Evolutionary conservation across 768 basidiomycete species (phyloP), one percentile per base, ranked within the genome.

Genomic region (Boletellus emodensis): DNA sequence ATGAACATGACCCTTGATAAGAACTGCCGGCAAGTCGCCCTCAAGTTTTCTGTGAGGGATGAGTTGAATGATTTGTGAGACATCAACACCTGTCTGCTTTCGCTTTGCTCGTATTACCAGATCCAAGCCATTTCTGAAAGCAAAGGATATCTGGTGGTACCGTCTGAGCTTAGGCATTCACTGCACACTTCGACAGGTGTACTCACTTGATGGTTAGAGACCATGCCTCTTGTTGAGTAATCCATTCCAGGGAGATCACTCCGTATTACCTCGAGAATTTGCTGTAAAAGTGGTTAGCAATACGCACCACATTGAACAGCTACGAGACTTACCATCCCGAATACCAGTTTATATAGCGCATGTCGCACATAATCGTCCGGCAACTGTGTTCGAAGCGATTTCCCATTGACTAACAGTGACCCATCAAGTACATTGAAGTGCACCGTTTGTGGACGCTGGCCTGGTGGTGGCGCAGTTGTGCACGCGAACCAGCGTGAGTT

Each of bases 371-470:
- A 52, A 6, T 11, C 34, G 9, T 33, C 24, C 0, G 60, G 62
- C 13, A 64, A 44, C 22, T 52, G 15, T 34, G 20, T 53, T 0
- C 56, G 52, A 4, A 69, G n/a, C 0, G 58, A 51, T 18, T 53
- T 60, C 3, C 60, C 67, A 6, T 69, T 45, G 3, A 63, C 53
- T 11, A 63, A 38, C 18, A 68, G 57, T 2, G 52, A 44, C 3
- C 65, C 67, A 10, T 58, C 32, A 6, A 78, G 51, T 3, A 79
- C 33, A 45, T 81, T 71, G 14, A 75, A 60, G 37, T 72, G 65
- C 6, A 79, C 62, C 14, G 17, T 41, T 42, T 71, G 71, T n/a
- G 57, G 51, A 30, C 22, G 17, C 46, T 12, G 28, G 13, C 32
- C 59, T 49, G 17, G 37, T 51, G 43, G 40, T 3, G 47, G 11